Evolutionary conservation across 257 asterid species (phyloP).

Genomic region (Capsicum pubescens): DNA sequence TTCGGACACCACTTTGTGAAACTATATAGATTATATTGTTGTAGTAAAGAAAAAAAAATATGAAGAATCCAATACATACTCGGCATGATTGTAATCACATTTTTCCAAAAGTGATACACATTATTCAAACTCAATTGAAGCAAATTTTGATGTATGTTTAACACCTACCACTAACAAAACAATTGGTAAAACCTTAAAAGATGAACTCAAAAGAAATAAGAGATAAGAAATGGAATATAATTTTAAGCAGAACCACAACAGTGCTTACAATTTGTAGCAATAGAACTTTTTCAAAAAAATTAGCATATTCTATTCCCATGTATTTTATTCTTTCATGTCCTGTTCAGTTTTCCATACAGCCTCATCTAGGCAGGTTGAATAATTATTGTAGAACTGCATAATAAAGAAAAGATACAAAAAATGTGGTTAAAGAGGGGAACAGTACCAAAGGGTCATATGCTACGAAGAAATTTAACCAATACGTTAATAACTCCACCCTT

Average conservation of each 20-base stretch:
- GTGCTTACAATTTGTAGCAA: slow-evolving; percentile 25
- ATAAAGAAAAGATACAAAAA: background rate
- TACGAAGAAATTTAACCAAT: background rate
- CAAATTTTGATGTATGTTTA: background rate
- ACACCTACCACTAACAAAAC: background rate
- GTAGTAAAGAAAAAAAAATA: background rate
- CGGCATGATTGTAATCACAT: background rate
- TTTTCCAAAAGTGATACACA: background rate
- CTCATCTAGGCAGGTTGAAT: slow-evolving; percentile 69
- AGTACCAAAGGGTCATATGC: background rate
- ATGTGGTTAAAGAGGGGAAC: background rate
- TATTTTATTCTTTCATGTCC: slow-evolving; percentile 62
- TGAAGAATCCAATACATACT: background rate
- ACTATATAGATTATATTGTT: no score
- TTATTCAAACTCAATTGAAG: background rate
- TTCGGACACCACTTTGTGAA: no score
- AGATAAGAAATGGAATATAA: slow-evolving; percentile 24
- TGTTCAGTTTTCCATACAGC: slow-evolving; percentile 90
- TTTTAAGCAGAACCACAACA: background rate
- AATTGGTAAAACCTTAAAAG: slow-evolving; percentile 24
- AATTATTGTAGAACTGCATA: slow-evolving; percentile 77
- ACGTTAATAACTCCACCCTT: background rate
- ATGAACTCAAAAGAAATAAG: slow-evolving; percentile 44
- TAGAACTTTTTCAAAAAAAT: background rate
- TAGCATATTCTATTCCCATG: slow-evolving; percentile 36